Percentiles rank a stretch among this genome's conserved stretches.
Evolutionary conservation across 441 rosid species (phyloP).

Genomic region (Erodium texanum): DNA sequence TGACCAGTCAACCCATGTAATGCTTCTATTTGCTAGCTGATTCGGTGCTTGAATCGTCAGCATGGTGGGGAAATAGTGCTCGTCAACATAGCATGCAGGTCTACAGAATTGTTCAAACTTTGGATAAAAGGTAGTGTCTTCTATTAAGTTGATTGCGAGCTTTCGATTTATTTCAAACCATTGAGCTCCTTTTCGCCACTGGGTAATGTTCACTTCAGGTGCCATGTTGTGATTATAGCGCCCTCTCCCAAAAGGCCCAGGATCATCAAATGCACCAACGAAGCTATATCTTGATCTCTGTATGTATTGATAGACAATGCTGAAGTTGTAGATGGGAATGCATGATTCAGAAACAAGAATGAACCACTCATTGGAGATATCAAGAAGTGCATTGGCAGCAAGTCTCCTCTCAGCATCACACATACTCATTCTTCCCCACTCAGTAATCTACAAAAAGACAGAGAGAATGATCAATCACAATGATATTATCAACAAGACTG

Average conservation of each 20-base stretch:
- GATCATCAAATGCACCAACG: conserved; percentile 78
- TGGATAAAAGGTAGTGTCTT: conserved; percentile 49
- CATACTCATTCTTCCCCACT: conserved; percentile 66
- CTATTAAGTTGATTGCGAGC: conserved; percentile 56
- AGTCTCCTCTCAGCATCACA: conserved; percentile 88
- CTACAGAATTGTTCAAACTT: conserved; percentile 61
- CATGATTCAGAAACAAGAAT: conserved; percentile 84
- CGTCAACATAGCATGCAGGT: conserved; percentile 86
- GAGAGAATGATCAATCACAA: neutral
- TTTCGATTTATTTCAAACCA: conserved; percentile 80
- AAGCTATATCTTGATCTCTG: conserved; percentile 57
- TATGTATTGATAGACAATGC: conserved; percentile 54
- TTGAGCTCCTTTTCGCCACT: conserved; percentile 92
- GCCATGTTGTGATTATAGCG: conserved; percentile 68
- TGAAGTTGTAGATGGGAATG: conserved; percentile 76
- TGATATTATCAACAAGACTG: conserved; percentile 11
- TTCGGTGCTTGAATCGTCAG: conserved; percentile 48
- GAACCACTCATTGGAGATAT: conserved; percentile 79
- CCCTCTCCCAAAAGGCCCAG: conserved; percentile 78
- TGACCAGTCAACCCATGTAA: conserved; percentile 96
- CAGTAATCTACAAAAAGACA: conserved; percentile 38
- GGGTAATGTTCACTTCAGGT: conserved; percentile 62
- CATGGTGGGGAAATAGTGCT: conserved; percentile 93
- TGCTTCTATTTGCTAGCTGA: conserved; percentile 64
- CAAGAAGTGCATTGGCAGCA: conserved; percentile 76